Evolutionary conservation across 1,139 yeast species (phyloP).

Genomic region (Taiozyma sp.): DNA sequence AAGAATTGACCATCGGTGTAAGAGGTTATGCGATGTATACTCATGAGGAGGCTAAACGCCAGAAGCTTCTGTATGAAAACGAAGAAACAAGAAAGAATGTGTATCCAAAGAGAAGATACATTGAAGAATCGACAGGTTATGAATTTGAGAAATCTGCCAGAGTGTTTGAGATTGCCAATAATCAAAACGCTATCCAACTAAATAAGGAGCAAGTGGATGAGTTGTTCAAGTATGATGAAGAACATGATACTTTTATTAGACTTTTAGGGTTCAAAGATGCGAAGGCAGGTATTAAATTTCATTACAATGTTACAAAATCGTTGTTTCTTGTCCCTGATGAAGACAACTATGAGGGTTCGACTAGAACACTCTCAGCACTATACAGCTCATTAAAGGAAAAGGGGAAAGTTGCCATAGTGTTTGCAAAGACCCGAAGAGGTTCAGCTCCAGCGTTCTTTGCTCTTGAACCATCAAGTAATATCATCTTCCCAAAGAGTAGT

Average conservation of each 20-base stretch:
- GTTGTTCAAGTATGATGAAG: conserved; percentile 31
- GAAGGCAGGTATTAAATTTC: conserved; percentile 38
- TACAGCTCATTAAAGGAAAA: conserved; percentile 52
- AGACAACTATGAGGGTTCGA: conserved; percentile 55
- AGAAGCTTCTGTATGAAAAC: conserved; percentile 44
- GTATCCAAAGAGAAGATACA: conserved; percentile 37
- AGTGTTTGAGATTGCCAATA: conserved; percentile 37
- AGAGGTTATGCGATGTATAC: conserved; percentile 65
- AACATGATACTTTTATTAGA: conserved; percentile 38
- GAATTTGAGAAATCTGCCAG: conserved; percentile 31
- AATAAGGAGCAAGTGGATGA: conserved; percentile 30
- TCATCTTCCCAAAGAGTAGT: conserved; percentile 16
- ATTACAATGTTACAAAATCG: conserved; percentile 49
- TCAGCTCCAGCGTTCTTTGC: conserved; percentile 56
- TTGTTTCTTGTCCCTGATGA: conserved; percentile 54
- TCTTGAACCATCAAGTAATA: conserved; percentile 47
- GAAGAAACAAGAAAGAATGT: conserved; percentile 51
- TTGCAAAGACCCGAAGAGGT: conserved; percentile 54
- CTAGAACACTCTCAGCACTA: conserved; percentile 60
- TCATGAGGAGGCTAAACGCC: conserved; percentile 43
- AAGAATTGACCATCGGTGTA: conserved; percentile 54
- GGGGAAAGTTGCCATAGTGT: conserved; percentile 57
- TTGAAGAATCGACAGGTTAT: conserved; percentile 39
- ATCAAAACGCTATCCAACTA: conserved; percentile 28
- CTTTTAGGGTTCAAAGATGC: conserved; percentile 62